Base-by-base conservation (phyloP, 108 stramenopile genomes). In the Nitzschia putrida region DNA sequence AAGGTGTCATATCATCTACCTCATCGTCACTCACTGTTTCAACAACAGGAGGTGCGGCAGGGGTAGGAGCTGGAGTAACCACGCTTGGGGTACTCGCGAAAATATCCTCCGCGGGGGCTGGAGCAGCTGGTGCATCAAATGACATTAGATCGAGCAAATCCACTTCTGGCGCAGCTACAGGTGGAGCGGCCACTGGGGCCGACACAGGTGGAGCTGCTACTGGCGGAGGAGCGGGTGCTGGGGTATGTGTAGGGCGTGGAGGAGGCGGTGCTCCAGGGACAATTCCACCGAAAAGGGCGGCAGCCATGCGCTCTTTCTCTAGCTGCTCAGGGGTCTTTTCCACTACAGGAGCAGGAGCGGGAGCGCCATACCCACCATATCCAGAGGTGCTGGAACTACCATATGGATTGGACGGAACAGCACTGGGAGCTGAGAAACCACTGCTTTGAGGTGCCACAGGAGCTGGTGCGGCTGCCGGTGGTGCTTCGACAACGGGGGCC, bases 281-380 rank as follows among this genome's bases (percentile, higher is more conserved):
- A 54, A 91, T 81, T 3, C 98, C 98, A 51, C 96, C 96, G 75
- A 98, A 98, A 49, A 98, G 84, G 37, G 90, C 91, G 29, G 95
- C 93, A 38, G 98, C 98, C 90, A 94, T 87, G 56, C 88, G 82
- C 81, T 98, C 96, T 70, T 96, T 96, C 68, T 97, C 94, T 14
- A 92, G 68, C 49, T 93, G 92, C 65, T 93, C 94, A 8, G 80
- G 78, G 18, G 93, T 83, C 70, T 94, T 90, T 26, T 74, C 52
- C 4, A 51, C 50, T 8, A 57, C 34, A 9, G 79, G 65, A 24
- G 88, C 76, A 14, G 88, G 49, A 39, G 88, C 73, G 0, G 57
- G 41, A 14, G 50, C n/a, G 20, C 78, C 73, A 25, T 53, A 73
- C 14, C 85, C 83, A 20, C 80, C 81, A 71, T 83, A 86, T 10